These are phyloP conservation scores for Calvatia gigantea DNA, from an alignment of 768 basidiomycete species.

Conservation along the genomic window DNA sequence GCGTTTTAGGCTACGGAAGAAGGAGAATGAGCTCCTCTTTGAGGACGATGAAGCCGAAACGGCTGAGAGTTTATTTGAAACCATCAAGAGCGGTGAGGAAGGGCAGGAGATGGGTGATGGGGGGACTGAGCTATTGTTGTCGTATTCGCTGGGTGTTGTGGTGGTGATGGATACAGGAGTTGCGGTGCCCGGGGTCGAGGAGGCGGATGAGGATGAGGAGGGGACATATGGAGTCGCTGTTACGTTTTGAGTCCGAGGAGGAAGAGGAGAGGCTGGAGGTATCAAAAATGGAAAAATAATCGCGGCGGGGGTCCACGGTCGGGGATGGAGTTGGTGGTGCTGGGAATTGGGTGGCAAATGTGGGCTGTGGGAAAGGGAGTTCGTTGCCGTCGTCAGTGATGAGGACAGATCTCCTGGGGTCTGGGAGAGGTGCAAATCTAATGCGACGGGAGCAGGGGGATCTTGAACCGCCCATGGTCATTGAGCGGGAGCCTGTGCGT, in stretches of 20 bases:
- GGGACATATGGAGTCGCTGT: constrained; percentile 22
- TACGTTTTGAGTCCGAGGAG: constrained; percentile 22
- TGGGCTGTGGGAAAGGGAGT: constrained; percentile 26
- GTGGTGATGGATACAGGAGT: constrained; percentile 18
- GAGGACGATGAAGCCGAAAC: constrained; percentile 17
- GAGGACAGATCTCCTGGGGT: constrained; percentile 55
- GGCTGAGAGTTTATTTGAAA: constrained; percentile 8
- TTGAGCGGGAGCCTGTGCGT: constrained; percentile 2
- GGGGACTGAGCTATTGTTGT: constrained; percentile 11
- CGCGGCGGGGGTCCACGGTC: constrained; percentile 8
- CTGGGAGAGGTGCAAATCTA: constrained; percentile 84
- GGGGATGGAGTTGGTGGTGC: constrained; percentile 17
- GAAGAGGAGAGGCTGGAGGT: constrained; percentile 20
- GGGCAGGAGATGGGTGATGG: constrained; percentile 7
- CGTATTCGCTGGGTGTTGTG: constrained; percentile 22
- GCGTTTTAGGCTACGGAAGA: constrained; percentile 26
- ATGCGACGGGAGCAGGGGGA: constrained; percentile 36
- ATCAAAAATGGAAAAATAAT: constrained; percentile 9
- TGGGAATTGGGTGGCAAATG: constrained; percentile 22
- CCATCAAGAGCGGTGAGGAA: background rate
- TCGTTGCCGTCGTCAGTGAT: constrained; percentile 40
- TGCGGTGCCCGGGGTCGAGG: constrained; percentile 14
- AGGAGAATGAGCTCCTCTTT: constrained; percentile 20
- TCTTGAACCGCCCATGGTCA: constrained; percentile 1
- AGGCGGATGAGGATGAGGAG: constrained; percentile 20